Conservation (phyloP, 192 early-diverging fungal species). For the Piromyces sp. region DNA sequence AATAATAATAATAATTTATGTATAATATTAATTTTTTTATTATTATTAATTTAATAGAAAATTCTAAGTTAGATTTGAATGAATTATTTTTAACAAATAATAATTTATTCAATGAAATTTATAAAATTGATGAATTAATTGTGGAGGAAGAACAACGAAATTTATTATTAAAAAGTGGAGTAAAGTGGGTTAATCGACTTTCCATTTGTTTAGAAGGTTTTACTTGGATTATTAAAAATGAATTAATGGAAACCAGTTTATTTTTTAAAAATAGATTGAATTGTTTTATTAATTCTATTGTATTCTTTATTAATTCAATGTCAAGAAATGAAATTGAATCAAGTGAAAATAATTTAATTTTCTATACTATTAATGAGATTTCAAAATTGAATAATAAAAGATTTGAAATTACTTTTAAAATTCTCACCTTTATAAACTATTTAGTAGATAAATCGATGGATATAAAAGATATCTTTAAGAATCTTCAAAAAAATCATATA, state of each 20-base stretch:
- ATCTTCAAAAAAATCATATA: neutral
- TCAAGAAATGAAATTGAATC: neutral
- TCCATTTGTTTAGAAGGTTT: neutral
- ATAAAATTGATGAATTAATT: neutral
- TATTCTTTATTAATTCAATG: neutral
- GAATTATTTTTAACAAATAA: neutral
- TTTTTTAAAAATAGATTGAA: neutral
- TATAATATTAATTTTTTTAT: no score
- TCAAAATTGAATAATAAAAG: neutral
- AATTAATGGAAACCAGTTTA: neutral
- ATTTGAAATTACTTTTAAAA: neutral
- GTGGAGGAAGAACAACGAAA: neutral
- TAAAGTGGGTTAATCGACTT: neutral
- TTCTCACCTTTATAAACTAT: neutral
- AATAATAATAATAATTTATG: neutral
- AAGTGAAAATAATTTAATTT: neutral
- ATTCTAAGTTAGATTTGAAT: neutral
- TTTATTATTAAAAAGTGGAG: neutral
- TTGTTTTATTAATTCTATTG: neutral
- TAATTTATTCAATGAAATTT: neutral
- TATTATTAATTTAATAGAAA: neutral
- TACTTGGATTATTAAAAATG: neutral
- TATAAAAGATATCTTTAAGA: neutral
- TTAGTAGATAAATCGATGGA: neutral
- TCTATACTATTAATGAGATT: neutral